These are phyloP conservation scores for Neoboletus subvelutipes DNA, from an alignment of 768 basidiomycete genomes.

Conservation along the genomic window DNA sequence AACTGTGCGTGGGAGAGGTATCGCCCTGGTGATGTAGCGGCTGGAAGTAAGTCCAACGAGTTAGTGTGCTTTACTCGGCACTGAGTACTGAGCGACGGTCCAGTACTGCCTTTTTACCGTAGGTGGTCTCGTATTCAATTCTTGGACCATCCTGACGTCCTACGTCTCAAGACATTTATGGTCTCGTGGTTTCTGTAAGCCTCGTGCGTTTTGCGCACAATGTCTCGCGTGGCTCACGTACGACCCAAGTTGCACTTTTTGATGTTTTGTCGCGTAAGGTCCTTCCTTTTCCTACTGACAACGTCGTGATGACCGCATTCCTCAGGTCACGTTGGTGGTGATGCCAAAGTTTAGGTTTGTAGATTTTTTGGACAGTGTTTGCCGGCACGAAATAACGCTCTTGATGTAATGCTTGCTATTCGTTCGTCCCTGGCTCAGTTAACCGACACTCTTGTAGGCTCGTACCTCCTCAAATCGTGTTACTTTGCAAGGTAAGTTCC, in stretches of 20 bases:
- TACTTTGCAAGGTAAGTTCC: conserved; percentile 62
- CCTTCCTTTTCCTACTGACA: background rate
- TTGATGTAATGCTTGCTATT: conserved; percentile 41
- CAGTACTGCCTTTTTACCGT: conserved; percentile 66
- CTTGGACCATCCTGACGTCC: conserved; percentile 11
- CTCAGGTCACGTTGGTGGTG: conserved; percentile 55
- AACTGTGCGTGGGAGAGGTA: conserved; percentile 42
- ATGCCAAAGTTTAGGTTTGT: conserved; percentile 62
- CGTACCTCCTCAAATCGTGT: conserved; percentile 64
- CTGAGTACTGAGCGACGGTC: conserved; percentile 16
- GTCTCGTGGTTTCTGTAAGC: conserved; percentile 55
- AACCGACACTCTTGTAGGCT: conserved; percentile 36
- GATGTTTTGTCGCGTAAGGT: conserved; percentile 51
- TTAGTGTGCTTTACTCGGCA: background rate
- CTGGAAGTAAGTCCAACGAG: conserved; percentile 48
- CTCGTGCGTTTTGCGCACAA: background rate
- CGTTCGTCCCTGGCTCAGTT: background rate
- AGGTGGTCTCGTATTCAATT: conserved; percentile 24
- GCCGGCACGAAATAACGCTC: conserved; percentile 55
- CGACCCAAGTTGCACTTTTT: conserved; percentile 47
- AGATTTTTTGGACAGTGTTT: conserved; percentile 61
- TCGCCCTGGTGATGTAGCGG: conserved; percentile 54
- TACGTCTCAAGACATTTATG: conserved; percentile 52
- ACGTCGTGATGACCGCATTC: conserved; percentile 5
- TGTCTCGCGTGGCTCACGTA: conserved; percentile 6